These are phyloP conservation scores for Cydonia oblonga DNA, from an alignment of 331 rosid species.

Conservation along the genomic window DNA sequence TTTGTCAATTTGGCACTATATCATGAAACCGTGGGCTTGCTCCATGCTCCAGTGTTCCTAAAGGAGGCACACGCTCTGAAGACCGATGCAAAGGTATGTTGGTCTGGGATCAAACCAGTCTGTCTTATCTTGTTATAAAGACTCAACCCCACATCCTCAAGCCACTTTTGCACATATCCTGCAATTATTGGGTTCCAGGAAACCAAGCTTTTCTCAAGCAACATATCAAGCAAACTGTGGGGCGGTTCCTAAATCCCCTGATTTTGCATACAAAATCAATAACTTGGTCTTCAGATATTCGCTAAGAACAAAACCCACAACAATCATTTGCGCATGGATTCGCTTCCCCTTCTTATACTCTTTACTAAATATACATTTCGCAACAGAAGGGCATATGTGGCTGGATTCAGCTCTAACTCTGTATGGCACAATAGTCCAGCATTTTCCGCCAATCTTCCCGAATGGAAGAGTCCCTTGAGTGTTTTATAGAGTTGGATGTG, in stretches of 20 bases:
- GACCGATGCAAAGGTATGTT: constrained; percentile 63
- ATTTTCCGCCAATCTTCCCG: constrained; percentile 49
- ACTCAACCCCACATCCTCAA: constrained; percentile 47
- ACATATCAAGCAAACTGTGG: constrained; percentile 24
- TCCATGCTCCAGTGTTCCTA: constrained; percentile 65
- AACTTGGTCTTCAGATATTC: constrained; percentile 54
- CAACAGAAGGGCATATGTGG: constrained; percentile 54
- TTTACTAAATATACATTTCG: constrained; percentile 67
- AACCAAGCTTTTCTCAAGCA: constrained; percentile 37
- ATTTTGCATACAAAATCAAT: constrained; percentile 53
- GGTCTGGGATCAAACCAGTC: constrained; percentile 54
- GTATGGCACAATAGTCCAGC: constrained; percentile 42
- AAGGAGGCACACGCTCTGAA: constrained; percentile 54
- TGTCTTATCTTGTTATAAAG: constrained; percentile 48
- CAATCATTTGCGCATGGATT: constrained; percentile 56
- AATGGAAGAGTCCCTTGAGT: constrained; percentile 36
- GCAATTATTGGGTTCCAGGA: constrained; percentile 70
- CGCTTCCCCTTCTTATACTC: constrained; percentile 44
- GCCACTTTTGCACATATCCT: constrained; percentile 56
- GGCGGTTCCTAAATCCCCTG: constrained; percentile 48
- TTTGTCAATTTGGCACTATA: constrained; percentile 52
- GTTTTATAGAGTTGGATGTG: constrained; percentile 32
- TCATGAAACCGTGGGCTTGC: constrained; percentile 58
- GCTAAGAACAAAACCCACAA: constrained; percentile 44
- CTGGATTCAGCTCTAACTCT: constrained; percentile 19